phyloP scores from a whole-genome alignment of 495 filamentous ascomycete species.

The Xylaria grammica region DNA sequence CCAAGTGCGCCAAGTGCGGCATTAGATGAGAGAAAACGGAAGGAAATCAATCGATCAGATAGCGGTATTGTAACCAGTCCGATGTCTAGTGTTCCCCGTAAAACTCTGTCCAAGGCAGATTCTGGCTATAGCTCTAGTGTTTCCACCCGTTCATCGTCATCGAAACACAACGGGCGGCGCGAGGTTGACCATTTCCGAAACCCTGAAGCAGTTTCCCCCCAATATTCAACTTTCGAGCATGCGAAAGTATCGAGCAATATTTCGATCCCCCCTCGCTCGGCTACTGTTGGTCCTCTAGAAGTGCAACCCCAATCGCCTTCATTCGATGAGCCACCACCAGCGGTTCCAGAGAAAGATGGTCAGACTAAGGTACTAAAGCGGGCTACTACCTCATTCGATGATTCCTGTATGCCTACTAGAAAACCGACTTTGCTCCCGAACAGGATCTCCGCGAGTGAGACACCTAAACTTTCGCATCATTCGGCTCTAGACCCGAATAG shows the following conservation, averaged over 20 bases:
- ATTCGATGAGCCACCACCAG: neutral
- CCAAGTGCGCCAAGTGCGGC: slow-evolving; percentile 10
- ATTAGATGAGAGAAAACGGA: slow-evolving; percentile 12
- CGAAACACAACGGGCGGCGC: slow-evolving; percentile 21
- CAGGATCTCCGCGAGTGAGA: neutral
- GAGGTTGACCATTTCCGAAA: neutral
- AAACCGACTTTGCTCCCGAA: neutral
- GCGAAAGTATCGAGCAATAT: neutral
- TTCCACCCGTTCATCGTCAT: slow-evolving; percentile 52
- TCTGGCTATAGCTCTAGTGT: slow-evolving; percentile 63
- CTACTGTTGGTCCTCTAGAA: neutral
- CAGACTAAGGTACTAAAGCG: neutral
- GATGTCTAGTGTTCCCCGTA: slow-evolving; percentile 39
- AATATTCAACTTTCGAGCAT: neutral
- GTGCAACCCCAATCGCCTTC: neutral
- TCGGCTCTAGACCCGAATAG: neutral
- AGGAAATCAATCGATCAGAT: slow-evolving; percentile 44
- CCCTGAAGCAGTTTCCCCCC: neutral
- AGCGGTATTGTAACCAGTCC: slow-evolving; percentile 51
- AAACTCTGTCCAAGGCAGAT: slow-evolving; percentile 56
- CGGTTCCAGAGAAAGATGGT: slow-evolving; percentile 2
- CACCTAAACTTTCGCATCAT: neutral
- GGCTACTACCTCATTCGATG: neutral
- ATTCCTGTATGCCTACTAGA: neutral
- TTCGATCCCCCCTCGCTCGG: neutral